These are phyloP conservation scores for Sanghuangporus sanghuang DNA, from an alignment of 1,284 basidiomycete genomes.

Conservation along the genomic window DNA sequence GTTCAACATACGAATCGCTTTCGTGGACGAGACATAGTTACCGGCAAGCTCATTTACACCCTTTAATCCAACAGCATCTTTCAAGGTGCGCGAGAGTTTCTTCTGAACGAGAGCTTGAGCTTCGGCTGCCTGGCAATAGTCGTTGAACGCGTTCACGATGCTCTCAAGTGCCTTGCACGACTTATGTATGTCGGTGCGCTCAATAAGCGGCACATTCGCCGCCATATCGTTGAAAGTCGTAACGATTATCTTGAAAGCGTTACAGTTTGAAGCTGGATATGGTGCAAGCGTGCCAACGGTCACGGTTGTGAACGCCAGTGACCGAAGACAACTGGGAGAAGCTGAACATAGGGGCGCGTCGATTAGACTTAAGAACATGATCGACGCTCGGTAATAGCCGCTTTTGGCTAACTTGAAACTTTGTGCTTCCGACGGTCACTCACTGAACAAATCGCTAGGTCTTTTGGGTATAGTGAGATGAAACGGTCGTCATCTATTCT, in stretches of 20 bases:
- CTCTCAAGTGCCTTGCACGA: constrained; percentile 70
- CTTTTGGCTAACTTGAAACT: background rate
- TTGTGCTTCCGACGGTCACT: background rate
- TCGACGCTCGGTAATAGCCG: background rate
- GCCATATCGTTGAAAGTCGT: constrained; percentile 4
- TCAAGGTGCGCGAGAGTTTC: constrained; percentile 64
- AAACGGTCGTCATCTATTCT: no score
- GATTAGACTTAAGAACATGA: background rate
- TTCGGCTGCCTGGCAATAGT: constrained; percentile 66
- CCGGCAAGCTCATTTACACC: constrained; percentile 57
- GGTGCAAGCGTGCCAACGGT: background rate
- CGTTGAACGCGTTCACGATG: constrained; percentile 59
- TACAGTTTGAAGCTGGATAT: background rate
- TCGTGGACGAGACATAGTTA: constrained; percentile 27
- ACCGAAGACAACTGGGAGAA: background rate
- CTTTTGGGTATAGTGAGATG: no score
- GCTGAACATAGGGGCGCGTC: background rate
- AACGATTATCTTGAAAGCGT: background rate
- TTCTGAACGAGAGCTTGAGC: constrained; percentile 64
- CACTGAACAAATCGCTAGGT: no score
- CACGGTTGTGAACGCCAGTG: background rate
- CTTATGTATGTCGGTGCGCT: constrained; percentile 70
- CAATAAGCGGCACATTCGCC: constrained; percentile 28
- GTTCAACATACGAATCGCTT: background rate
- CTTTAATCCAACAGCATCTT: constrained; percentile 58